Evolutionary conservation across 495 filamentous ascomycete genomes (phyloP), one percentile per base, ranked within the genome.

Genomic region (Alectoria sarmentosa): DNA sequence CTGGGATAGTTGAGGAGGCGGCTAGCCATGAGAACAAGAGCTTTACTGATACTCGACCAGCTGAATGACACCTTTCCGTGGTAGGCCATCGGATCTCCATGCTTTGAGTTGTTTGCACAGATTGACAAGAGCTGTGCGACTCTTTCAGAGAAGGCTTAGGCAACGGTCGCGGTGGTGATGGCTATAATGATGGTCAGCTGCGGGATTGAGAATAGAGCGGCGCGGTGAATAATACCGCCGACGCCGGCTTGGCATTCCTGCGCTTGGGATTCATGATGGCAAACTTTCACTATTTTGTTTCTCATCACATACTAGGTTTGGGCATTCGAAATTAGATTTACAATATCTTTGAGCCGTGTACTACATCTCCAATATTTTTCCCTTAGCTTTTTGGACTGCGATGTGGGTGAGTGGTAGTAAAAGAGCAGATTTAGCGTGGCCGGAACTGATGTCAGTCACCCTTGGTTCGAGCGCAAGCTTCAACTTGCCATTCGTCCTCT

Each of bases 21-120:
- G 84, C 84, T 52, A 89, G 81, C 74, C 88, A 84, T 58, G 81
- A 87, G 41, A 89, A 75, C 58, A 90, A 74, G 57, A 86, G 73
- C 56, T 76, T 73, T 64, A 82, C 80, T 21, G 85, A 86, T 60
- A 88, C 80, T 75, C 80, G 78, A 73, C 81, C 81, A 32, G 82
- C 76, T 54, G 77, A 79, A 55, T 44, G 66, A 65, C 72, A 70
- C 23, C 46, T 60, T 30, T 65, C 56, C 36, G 59, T 48, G 23
- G 44, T 54, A 30, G 3, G 36, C 28, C 48, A n/a, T 63, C 56
- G 55, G 14, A 23, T 44, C 56, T 44, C 44, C 58, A 62, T 66
- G 15, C 26, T 67, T 21, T 34, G 36, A 7, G 48, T 46, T 38
- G 7, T 36, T 8, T n/a, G n/a, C n/a, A 52, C 26, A n/a, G 37